Conservation (phyloP, 257 asterid species). For the Lavandula angustifolia region DNA sequence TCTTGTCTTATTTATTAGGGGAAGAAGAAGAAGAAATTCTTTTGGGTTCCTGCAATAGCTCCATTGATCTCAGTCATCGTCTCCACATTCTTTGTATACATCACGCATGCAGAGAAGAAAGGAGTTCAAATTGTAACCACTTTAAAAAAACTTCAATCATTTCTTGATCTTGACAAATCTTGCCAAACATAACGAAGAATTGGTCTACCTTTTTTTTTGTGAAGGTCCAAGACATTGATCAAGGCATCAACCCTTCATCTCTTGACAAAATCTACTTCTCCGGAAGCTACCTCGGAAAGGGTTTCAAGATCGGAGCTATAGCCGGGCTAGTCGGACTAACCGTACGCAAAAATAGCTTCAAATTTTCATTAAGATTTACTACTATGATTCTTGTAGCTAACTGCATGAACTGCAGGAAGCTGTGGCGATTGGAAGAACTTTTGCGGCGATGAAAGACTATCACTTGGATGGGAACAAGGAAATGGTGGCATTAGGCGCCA, state of each 20-base stretch:
- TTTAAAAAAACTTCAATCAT: neutral
- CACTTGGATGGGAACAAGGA: constrained; percentile 77
- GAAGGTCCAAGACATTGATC: constrained; percentile 53
- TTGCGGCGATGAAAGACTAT: constrained; percentile 76
- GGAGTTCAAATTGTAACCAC: constrained; percentile 65
- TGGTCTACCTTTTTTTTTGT: neutral
- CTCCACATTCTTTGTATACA: constrained; percentile 58
- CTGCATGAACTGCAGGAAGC: constrained; percentile 56
- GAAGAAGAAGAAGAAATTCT: constrained; percentile 55
- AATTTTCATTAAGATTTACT: neutral
- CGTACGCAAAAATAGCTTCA: constrained; percentile 34
- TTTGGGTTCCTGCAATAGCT: constrained; percentile 82
- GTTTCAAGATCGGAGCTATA: constrained; percentile 61
- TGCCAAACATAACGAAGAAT: neutral
- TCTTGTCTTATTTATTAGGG: constrained; percentile 42
- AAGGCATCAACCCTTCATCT: constrained; percentile 68
- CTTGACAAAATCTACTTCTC: constrained; percentile 49
- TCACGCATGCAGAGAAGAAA: constrained; percentile 67
- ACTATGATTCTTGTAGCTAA: neutral
- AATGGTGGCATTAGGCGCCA: constrained; percentile 78
- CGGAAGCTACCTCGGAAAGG: constrained; percentile 53
- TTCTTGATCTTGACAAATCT: no score
- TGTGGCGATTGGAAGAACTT: constrained; percentile 76
- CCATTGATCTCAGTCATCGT: constrained; percentile 69
- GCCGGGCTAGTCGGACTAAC: constrained; percentile 67